Percentiles rank a stretch among this genome's conserved stretches.
Conservation (phyloP, 73 alveolate species). For the Tetrahymena elliotti region DNA sequence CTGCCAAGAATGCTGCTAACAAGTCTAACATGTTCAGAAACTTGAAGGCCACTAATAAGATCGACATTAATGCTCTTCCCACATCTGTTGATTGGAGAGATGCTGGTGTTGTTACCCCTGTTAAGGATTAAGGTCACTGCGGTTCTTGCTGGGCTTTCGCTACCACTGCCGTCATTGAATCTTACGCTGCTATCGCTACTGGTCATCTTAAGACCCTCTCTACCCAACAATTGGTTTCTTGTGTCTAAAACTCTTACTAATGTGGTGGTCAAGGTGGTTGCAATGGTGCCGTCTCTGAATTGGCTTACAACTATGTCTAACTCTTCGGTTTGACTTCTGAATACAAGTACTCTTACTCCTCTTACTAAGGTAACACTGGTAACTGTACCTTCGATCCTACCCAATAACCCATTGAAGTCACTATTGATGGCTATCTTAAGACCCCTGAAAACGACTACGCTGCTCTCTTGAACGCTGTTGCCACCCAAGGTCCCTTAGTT, state of each 20-base stretch:
- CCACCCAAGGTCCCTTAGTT: neutral
- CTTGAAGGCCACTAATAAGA: neutral
- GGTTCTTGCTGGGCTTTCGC: slow-evolving; percentile 30
- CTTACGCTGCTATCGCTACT: neutral
- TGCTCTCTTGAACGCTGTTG: neutral
- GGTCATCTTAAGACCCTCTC: slow-evolving; percentile 30
- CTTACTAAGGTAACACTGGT: neutral
- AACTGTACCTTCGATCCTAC: neutral
- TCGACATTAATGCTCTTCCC: neutral
- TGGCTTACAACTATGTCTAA: neutral
- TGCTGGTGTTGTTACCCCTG: slow-evolving; percentile 33
- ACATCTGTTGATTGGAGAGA: slow-evolving; percentile 49
- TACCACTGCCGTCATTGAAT: neutral
- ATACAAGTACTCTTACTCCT: neutral
- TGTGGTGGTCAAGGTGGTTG: slow-evolving; percentile 51
- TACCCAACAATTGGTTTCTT: slow-evolving; percentile 63
- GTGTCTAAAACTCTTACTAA: slow-evolving; percentile 45
- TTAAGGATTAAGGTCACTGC: slow-evolving; percentile 33
- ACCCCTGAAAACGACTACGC: neutral
- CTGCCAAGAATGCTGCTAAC: neutral
- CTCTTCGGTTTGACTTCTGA: neutral
- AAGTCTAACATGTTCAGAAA: neutral
- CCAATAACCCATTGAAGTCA: neutral
- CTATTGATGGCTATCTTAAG: neutral
- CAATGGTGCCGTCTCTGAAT: neutral